Percentiles rank a stretch among this genome's conserved stretches.
Conservation (phyloP, 2,329 filamentous ascomycete genomes). For the Xylaria sp. region DNA sequence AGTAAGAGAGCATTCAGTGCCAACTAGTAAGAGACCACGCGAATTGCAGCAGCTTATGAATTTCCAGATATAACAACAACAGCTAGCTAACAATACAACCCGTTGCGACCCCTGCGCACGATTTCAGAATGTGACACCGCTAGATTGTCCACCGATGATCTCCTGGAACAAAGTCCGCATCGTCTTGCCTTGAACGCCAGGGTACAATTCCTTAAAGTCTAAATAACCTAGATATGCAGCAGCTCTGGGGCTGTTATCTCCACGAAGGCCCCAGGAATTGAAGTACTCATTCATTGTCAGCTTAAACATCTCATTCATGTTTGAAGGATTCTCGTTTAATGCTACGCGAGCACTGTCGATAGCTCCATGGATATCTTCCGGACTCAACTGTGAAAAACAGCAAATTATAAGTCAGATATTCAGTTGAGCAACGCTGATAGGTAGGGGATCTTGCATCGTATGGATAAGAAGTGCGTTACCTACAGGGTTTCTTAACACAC, state of each 20-base stretch:
- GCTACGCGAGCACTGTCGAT: neutral
- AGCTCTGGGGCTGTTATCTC: conserved; percentile 56
- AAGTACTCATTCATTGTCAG: conserved; percentile 42
- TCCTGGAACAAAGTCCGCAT: conserved; percentile 45
- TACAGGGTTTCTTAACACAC: conserved; percentile 10
- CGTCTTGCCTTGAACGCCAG: conserved; percentile 47
- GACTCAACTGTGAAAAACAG: conserved; percentile 9
- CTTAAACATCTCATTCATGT: neutral
- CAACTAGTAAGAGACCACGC: no score
- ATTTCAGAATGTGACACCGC: neutral
- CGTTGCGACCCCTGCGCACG: no score
- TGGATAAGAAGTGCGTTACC: neutral
- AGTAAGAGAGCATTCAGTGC: no score
- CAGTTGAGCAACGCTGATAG: no score
- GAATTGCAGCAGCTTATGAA: no score
- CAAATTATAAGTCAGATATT: neutral
- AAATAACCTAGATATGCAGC: conserved; percentile 60
- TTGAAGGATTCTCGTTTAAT: conserved; percentile 7
- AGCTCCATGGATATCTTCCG: conserved; percentile 1
- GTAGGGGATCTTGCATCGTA: neutral
- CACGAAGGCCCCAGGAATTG: conserved; percentile 50
- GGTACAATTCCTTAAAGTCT: conserved; percentile 55
- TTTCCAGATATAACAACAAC: no score
- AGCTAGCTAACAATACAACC: no score
- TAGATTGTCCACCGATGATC: conserved; percentile 42